Evolutionary conservation across 179 eudicot genomes (phyloP), one percentile per base, ranked within the genome.

Genomic region (Camellia oleifera): DNA sequence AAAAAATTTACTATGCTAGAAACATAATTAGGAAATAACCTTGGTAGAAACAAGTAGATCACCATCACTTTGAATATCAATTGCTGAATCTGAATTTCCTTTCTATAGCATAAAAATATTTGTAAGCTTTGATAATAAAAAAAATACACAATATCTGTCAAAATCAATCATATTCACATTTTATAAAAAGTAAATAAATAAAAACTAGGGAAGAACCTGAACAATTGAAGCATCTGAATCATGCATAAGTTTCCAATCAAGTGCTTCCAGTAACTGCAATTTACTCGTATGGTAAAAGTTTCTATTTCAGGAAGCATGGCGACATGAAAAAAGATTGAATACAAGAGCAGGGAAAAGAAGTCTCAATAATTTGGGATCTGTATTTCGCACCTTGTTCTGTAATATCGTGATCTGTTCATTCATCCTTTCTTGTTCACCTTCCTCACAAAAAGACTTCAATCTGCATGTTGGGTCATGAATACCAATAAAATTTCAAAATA

Each of bases 181-280:
- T 17, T 46, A 14, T 32, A 54, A 73, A 32, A 32, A 32, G 40
- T 32, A 32, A 32, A 32, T 32, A 32, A 32, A 32, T 7, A 52
- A 50, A n/a, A 23, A 50, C n/a, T 80, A 54, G 65, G 52, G 54
- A 68, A 57, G 74, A 42, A 95, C 99, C 98, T 94, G 88, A 77
- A 80, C 52, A 60, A 81, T 69, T 58, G 90, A 69, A 23, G 91
- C 86, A 42, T 90, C 89, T 70, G 95, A 82, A 85, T 97, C 97
- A 81, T 97, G 88, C 99, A 97, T 94, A 76, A 97, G 95, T 87
- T 97, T 97, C 99, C 99, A 97, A 80, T 94, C 99, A 54, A 97
- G 98, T 64, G 99, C 98, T 86, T 97, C 99, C 57, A 94, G 93
- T 85, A 97, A 90, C 99, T 96, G 92, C 88, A 48, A 84, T 73